Conservation (phyloP, 257 asterid genomes). For the Oldenlandia corymbosa region DNA sequence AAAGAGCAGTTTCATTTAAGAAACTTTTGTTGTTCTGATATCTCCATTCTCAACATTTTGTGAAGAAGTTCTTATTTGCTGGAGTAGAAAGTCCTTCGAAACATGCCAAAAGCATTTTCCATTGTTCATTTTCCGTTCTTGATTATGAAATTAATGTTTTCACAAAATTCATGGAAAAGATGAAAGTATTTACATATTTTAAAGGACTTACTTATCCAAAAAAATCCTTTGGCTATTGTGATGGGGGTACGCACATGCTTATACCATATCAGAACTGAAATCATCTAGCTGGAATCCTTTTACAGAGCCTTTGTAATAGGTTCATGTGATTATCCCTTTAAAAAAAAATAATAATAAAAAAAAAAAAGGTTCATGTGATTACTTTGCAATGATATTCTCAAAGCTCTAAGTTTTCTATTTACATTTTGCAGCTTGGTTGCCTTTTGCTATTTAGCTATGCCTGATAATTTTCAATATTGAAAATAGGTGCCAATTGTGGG, state of each 20-base stretch:
- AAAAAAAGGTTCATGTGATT: no score
- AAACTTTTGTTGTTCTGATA: no score
- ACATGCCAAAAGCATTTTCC: background rate
- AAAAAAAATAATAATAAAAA: no score
- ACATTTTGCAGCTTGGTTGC: background rate
- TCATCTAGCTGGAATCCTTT: background rate
- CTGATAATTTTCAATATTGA: conserved; percentile 5
- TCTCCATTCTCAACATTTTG: no score
- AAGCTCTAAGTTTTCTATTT: no score
- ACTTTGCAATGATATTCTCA: no score
- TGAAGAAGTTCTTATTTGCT: no score
- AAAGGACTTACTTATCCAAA: background rate
- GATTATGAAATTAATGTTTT: background rate
- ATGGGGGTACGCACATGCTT: background rate
- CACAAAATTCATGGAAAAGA: background rate
- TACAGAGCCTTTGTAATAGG: background rate
- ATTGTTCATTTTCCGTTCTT: background rate
- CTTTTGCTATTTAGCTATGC: background rate
- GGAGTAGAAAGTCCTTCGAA: background rate
- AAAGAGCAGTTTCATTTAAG: background rate
- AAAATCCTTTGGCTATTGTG: background rate
- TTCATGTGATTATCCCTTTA: no score
- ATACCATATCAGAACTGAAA: background rate
- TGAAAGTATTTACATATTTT: background rate
- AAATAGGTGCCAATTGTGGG: conserved; percentile 86